A percentile compares a stretch with the other conserved stretches of the same genome.
These are phyloP conservation scores for Brassica juncea DNA, from an alignment of 345 rosid species.

Conservation along the genomic window DNA sequence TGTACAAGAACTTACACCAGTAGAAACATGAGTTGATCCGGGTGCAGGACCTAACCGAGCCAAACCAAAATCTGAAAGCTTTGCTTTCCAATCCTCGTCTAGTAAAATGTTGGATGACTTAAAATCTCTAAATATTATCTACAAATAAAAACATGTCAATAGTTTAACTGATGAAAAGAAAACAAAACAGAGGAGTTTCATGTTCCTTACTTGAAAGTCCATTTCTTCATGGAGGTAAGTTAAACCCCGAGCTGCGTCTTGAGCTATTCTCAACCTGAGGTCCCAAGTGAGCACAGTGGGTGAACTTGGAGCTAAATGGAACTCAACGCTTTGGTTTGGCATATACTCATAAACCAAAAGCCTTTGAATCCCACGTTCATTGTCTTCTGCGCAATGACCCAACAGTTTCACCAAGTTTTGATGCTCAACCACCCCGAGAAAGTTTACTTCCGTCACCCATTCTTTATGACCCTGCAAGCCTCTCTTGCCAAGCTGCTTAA, in stretches of 20 bases:
- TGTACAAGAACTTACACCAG: background rate
- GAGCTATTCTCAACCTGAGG: background rate
- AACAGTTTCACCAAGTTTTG: background rate
- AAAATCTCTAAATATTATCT: background rate
- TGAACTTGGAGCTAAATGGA: background rate
- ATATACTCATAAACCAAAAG: background rate
- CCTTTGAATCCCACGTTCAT: background rate
- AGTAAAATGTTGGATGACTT: background rate
- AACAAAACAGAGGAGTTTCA: slow-evolving; percentile 7
- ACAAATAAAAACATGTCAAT: background rate
- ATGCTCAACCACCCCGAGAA: background rate
- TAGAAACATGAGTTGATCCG: background rate
- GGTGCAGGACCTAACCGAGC: background rate
- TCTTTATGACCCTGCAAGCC: slow-evolving; percentile 22
- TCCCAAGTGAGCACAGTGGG: background rate
- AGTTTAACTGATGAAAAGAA: background rate
- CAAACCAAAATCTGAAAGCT: background rate
- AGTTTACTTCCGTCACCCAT: background rate
- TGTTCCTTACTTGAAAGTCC: background rate
- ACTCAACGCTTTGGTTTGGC: background rate
- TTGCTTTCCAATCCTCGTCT: background rate
- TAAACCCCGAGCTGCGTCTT: background rate
- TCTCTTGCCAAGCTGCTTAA: slow-evolving; percentile 78
- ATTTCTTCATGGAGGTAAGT: background rate
- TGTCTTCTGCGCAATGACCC: background rate